A percentile compares a stretch with the other conserved stretches of the same genome.
Conservation (phyloP, 2,329 filamentous ascomycete genomes). For the Gnomoniopsis sp. region DNA sequence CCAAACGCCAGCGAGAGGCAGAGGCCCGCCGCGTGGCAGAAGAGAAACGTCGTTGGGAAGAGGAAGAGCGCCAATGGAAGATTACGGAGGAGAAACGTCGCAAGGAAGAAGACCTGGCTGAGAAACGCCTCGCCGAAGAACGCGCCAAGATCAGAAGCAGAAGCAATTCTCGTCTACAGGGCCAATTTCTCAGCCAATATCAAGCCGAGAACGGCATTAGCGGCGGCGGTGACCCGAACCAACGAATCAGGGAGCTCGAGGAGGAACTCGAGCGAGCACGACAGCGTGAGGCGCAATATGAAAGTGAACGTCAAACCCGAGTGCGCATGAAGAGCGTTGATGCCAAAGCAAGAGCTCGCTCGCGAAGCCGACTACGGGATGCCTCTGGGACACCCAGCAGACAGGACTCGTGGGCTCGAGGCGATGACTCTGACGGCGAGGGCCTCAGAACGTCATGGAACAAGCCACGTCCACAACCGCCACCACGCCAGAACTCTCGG, state of each 20-base stretch:
- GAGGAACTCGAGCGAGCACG: slow-evolving; percentile 61
- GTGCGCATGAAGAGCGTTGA: slow-evolving; percentile 28
- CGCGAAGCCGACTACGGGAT: slow-evolving; percentile 37
- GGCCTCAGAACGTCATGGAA: slow-evolving; percentile 55
- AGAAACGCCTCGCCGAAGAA: slow-evolving; percentile 64
- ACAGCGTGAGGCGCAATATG: slow-evolving; percentile 60
- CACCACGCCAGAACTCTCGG: slow-evolving; percentile 29
- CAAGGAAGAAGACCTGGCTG: slow-evolving; percentile 71
- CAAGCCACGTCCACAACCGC: slow-evolving; percentile 30
- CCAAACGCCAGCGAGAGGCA: slow-evolving; percentile 54
- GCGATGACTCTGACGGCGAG: slow-evolving; percentile 52
- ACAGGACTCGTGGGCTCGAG: slow-evolving; percentile 60
- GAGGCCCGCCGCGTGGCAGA: slow-evolving; percentile 60
- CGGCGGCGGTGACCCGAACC: slow-evolving; percentile 50
- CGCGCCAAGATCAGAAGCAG: slow-evolving; percentile 55
- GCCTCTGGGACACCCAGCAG: slow-evolving; percentile 39
- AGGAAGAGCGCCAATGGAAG: slow-evolving; percentile 74
- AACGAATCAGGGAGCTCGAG: slow-evolving; percentile 78
- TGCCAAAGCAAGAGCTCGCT: slow-evolving; percentile 36
- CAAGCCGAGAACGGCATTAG: slow-evolving; percentile 62
- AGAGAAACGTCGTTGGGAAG: slow-evolving; percentile 72
- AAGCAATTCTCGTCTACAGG: slow-evolving; percentile 64
- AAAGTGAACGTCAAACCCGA: slow-evolving; percentile 54
- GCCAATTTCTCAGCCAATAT: slow-evolving; percentile 85
- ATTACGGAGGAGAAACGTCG: slow-evolving; percentile 63